These are phyloP conservation scores for Coemansia sp. DNA, from an alignment of 192 early-diverging fungal species.

Conservation along the genomic window DNA sequence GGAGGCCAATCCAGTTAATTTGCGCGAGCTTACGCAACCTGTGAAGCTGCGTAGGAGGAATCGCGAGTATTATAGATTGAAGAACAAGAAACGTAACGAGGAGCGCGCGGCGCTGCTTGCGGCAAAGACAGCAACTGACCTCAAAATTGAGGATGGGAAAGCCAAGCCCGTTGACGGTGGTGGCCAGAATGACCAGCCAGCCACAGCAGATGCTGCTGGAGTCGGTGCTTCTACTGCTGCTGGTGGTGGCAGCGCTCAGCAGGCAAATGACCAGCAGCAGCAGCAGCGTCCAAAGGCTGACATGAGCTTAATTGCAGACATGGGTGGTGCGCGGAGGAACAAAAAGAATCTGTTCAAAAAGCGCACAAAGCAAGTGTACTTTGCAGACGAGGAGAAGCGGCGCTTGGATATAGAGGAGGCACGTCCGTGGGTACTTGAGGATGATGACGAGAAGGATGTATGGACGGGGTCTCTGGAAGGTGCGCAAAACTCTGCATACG, in stretches of 20 bases:
- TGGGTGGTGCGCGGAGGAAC: constrained; percentile 72
- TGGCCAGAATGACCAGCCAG: background rate
- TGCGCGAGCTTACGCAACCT: constrained; percentile 60
- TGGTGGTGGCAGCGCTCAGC: background rate
- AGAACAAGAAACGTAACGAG: constrained; percentile 45
- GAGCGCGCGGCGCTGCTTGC: constrained; percentile 50
- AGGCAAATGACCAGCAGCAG: background rate
- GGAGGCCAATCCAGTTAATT: constrained; percentile 55
- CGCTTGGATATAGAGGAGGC: constrained; percentile 72
- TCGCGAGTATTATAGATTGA: constrained; percentile 43
- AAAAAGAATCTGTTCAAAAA: constrained; percentile 80
- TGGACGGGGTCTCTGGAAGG: constrained; percentile 71
- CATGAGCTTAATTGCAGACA: constrained; percentile 69
- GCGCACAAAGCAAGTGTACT: constrained; percentile 74
- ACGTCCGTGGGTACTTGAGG: constrained; percentile 75
- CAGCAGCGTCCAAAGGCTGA: constrained; percentile 49
- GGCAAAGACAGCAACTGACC: background rate
- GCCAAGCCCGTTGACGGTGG: constrained; percentile 16
- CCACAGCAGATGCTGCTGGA: background rate
- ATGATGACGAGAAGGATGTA: constrained; percentile 65
- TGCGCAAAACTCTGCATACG: constrained; percentile 68
- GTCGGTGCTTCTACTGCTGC: background rate
- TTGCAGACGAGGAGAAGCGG: constrained; percentile 72
- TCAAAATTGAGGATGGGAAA: constrained; percentile 10
- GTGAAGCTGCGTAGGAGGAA: constrained; percentile 47